These are phyloP conservation scores for Physcomitrium patens DNA, from an alignment of 225 moss, liverwort and hornwort genomes.

Conservation along the genomic window DNA sequence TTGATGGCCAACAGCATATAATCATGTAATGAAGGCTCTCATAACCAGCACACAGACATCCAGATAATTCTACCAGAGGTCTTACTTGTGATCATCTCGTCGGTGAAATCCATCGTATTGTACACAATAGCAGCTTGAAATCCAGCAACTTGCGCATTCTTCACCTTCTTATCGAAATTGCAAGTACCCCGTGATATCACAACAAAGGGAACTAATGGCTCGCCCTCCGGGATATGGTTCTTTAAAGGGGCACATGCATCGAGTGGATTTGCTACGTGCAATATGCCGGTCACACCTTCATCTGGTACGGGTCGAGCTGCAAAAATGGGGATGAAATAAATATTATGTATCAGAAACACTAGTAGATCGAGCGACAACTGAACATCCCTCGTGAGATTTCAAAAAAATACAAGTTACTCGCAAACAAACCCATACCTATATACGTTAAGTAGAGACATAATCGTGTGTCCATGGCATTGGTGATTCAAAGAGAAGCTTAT, in stretches of 20 bases:
- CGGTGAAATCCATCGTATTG: conserved; percentile 75
- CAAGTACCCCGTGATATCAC: conserved; percentile 84
- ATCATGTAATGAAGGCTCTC: conserved; percentile 5
- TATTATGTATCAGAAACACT: not conserved
- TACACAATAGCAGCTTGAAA: conserved; percentile 90
- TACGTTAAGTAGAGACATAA: too few species aligned
- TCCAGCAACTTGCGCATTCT: conserved; percentile 91
- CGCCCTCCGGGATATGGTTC: conserved; percentile 51
- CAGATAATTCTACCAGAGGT: conserved; percentile 5
- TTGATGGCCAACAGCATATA: not conserved
- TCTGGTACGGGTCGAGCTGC: conserved; percentile 81
- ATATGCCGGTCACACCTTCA: conserved; percentile 70
- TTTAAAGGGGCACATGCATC: conserved; percentile 73
- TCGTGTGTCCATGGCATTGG: too few species aligned
- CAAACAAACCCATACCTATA: too few species aligned
- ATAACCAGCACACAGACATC: conserved; percentile 5
- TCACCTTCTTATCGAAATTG: conserved; percentile 89
- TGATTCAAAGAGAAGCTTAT: too few species aligned
- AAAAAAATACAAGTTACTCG: not conserved
- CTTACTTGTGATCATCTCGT: conserved; percentile 94
- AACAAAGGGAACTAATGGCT: conserved; percentile 61
- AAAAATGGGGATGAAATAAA: conserved; percentile 15
- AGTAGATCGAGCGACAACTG: too few species aligned
- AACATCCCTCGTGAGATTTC: not conserved
- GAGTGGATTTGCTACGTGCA: conserved; percentile 70